phyloP scores from a whole-genome alignment of 148 eudicot genomes.

The Heliamphora exappendiculata region DNA sequence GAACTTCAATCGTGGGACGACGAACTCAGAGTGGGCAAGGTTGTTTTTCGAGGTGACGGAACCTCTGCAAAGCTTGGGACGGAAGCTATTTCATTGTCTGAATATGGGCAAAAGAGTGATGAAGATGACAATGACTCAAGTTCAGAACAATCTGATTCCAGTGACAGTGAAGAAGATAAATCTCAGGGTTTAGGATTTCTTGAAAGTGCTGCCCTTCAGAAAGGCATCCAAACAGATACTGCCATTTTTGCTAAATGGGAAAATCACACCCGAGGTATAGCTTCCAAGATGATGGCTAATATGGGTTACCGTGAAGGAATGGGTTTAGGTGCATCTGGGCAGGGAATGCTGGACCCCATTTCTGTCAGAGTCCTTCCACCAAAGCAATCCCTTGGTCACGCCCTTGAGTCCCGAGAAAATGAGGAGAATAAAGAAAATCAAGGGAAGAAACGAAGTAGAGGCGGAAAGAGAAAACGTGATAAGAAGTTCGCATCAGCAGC shows the following conservation, averaged over 20 bases:
- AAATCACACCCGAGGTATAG: slow-evolving; percentile 94
- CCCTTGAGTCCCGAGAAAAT: slow-evolving; percentile 31
- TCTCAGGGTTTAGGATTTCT: slow-evolving; percentile 63
- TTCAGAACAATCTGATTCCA: slow-evolving; percentile 45
- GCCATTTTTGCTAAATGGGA: slow-evolving; percentile 92
- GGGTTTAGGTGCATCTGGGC: slow-evolving; percentile 83
- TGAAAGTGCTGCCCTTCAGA: slow-evolving; percentile 51
- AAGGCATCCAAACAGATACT: slow-evolving; percentile 84
- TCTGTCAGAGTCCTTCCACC: slow-evolving; percentile 74
- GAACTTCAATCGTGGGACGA: slow-evolving; percentile 88
- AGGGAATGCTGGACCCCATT: slow-evolving; percentile 78
- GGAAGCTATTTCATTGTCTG: slow-evolving; percentile 59
- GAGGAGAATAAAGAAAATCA: slow-evolving; percentile 25
- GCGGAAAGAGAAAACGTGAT: slow-evolving; percentile 90
- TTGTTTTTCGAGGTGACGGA: slow-evolving; percentile 61
- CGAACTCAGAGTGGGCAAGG: slow-evolving; percentile 31
- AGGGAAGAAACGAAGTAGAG: slow-evolving; percentile 71
- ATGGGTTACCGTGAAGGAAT: slow-evolving; percentile 97
- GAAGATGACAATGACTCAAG: slow-evolving; percentile 47
- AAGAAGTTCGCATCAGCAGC: slow-evolving; percentile 71
- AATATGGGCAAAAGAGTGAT: slow-evolving; percentile 49
- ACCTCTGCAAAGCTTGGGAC: slow-evolving; percentile 52
- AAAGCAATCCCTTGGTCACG: slow-evolving; percentile 83
- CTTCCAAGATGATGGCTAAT: slow-evolving; percentile 94
- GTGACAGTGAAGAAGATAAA: slow-evolving; percentile 53